Evolutionary conservation across 73 alveolate genomes (phyloP).

Genomic region (Paramecium pentaurelia): DNA sequence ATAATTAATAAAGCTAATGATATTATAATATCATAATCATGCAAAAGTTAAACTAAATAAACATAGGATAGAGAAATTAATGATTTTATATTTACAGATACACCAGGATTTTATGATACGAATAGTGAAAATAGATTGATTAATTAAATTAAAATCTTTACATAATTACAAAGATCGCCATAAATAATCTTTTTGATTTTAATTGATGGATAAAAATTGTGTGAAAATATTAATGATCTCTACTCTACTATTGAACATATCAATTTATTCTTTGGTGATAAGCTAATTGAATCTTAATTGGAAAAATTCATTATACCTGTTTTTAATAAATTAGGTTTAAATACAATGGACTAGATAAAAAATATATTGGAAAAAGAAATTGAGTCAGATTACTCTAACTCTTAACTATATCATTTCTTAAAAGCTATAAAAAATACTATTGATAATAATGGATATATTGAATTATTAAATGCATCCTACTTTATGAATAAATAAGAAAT

Average conservation of each 20-base stretch:
- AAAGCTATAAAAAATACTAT: not conserved
- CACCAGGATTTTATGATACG: not conserved
- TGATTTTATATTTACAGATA: not conserved
- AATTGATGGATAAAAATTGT: not conserved
- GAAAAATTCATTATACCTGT: not conserved
- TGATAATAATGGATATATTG: not conserved
- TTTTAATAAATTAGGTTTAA: not conserved
- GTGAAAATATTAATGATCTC: not conserved
- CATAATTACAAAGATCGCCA: not conserved
- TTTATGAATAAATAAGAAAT: not conserved
- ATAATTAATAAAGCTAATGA: not conserved
- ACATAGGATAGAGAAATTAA: not conserved
- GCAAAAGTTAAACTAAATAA: not conserved
- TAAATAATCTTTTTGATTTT: not conserved
- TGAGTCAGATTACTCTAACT: not conserved
- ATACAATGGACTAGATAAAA: not conserved
- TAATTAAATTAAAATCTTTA: not conserved
- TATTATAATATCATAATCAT: not conserved
- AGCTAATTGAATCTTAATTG: not conserved
- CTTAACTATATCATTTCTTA: not conserved
- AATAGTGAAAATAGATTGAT: not conserved
- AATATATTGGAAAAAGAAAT: not conserved
- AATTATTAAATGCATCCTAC: not conserved
- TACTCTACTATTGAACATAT: not conserved
- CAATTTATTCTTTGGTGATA: not conserved